Conservation (phyloP, 2,329 filamentous ascomycete genomes). For the Phaeosphaeria sp. region DNA sequence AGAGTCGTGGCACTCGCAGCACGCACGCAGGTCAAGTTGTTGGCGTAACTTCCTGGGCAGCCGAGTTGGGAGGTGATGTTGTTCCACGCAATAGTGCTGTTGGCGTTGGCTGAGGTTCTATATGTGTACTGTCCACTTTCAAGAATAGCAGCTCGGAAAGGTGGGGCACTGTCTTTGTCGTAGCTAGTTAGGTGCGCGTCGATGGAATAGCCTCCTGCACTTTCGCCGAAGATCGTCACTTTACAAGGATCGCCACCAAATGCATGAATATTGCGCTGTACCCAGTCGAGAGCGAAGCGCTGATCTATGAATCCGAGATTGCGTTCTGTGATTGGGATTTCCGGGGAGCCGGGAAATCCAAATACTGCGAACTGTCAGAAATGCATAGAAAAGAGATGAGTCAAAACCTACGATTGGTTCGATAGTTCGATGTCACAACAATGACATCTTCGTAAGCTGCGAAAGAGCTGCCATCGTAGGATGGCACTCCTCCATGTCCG, state of each 20-base stretch:
- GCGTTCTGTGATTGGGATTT: constrained; percentile 21
- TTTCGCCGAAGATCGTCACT: constrained; percentile 55
- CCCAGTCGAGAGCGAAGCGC: constrained; percentile 62
- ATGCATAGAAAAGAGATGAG: no score
- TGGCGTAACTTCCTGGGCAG: constrained; percentile 25
- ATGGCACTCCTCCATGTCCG: constrained; percentile 23
- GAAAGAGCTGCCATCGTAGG: constrained; percentile 36
- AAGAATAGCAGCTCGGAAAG: constrained; percentile 39
- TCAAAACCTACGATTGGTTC: constrained; percentile 32
- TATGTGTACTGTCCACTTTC: constrained; percentile 36
- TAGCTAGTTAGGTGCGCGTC: constrained; percentile 39
- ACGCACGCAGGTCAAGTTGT: constrained; percentile 31
- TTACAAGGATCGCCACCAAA: constrained; percentile 58
- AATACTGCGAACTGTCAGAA: constrained; percentile 27
- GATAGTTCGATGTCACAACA: constrained; percentile 36
- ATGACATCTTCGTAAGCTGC: constrained; percentile 40
- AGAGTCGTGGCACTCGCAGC: constrained; percentile 24
- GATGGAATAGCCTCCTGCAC: constrained; percentile 32
- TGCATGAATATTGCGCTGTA: constrained; percentile 54
- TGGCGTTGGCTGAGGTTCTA: constrained; percentile 11
- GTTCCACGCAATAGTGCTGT: constrained; percentile 26
- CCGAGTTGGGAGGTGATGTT: constrained; percentile 25
- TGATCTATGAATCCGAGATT: constrained; percentile 65
- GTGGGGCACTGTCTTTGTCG: constrained; percentile 21
- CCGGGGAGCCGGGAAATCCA: constrained; percentile 33